Evolutionary conservation across 352 stramenopile genomes (phyloP).

Genomic region (Phytophthora sp.): DNA sequence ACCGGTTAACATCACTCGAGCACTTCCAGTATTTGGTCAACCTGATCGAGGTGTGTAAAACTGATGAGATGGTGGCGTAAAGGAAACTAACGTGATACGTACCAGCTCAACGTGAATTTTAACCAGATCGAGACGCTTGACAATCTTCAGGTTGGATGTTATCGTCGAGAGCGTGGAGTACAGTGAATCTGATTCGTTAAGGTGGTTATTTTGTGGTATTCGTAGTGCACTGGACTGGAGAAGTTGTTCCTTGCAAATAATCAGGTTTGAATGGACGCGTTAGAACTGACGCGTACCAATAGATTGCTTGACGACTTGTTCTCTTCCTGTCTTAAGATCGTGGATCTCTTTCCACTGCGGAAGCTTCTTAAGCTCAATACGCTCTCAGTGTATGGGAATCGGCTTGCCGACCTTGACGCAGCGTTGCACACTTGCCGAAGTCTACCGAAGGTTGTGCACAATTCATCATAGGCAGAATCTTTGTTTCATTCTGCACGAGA

Average conservation of each 20-base stretch:
- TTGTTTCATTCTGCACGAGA: background rate
- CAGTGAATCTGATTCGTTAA: conserved; percentile 2
- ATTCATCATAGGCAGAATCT: no score
- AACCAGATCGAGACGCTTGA: conserved; percentile 62
- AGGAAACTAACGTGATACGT: conserved; percentile 2
- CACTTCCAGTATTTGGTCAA: conserved; percentile 76
- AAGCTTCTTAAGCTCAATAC: conserved; percentile 60
- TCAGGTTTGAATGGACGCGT: conserved; percentile 31
- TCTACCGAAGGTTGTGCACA: conserved; percentile 47
- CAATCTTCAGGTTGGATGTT: conserved; percentile 45
- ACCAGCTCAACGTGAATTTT: conserved; percentile 75
- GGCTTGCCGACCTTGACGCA: conserved; percentile 50
- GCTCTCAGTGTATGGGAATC: conserved; percentile 69
- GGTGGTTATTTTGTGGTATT: background rate
- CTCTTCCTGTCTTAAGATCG: conserved; percentile 33
- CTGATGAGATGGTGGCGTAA: background rate
- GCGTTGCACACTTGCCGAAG: conserved; percentile 57
- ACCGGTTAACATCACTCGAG: conserved; percentile 60
- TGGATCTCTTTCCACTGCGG: conserved; percentile 53
- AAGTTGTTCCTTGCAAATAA: conserved; percentile 76
- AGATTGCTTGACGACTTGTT: background rate
- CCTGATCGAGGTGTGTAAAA: conserved; percentile 63
- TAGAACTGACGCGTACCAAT: background rate
- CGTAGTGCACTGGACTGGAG: conserved; percentile 58
- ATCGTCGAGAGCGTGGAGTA: background rate